Base-by-base conservation (phyloP, 306 rosid genomes). In the Cajanus cajan region DNA sequence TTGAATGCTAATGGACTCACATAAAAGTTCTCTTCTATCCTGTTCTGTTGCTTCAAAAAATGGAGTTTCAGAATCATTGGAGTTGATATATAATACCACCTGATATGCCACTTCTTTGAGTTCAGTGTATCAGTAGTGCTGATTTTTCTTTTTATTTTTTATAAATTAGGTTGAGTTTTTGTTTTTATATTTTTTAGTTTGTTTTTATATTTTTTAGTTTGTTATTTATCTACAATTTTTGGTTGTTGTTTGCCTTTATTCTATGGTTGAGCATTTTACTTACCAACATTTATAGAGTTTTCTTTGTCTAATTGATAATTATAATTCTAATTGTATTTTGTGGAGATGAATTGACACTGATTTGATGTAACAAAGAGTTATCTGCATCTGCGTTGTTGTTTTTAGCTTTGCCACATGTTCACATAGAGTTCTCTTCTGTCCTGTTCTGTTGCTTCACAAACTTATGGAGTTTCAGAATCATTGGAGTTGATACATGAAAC, bases 1-100 rank as follows among this genome's bases (percentile, higher is more conserved):
- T 89, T 90, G 88, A 86, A 90, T 91, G 98, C 89, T 87, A 91
- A 83, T 89, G 91, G 88, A 82, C 88, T 85, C 2, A 84, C 3
- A 89, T 28, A 8, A 80, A 28, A 68, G 1, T 45, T 84, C 66
- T 4, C 83, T 82, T 67, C 14, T 14, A 57, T 80, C 77, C 50
- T 85, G 83, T 87, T 82, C 80, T 86, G 91, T 65, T 71, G 47
- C 76, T 80, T 65, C 52, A 45, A 8, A 40, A 18, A 1, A 71
- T 87, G 84, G 78, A 82, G 90, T 57, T 50, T 43, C 86, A 72
- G 90, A 77, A 87, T 74, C 75, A 73, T 71, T 71, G 79, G 87
- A 83, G 88, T 75, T 31, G 86, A 83, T 77, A 83, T 87, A 85
- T 86, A 8, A 7, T 24, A 12, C 45, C 9, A 13, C 15, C 2